These are phyloP conservation scores for Pythium grandisporangium DNA, from an alignment of 352 stramenopile species.

Conservation along the genomic window DNA sequence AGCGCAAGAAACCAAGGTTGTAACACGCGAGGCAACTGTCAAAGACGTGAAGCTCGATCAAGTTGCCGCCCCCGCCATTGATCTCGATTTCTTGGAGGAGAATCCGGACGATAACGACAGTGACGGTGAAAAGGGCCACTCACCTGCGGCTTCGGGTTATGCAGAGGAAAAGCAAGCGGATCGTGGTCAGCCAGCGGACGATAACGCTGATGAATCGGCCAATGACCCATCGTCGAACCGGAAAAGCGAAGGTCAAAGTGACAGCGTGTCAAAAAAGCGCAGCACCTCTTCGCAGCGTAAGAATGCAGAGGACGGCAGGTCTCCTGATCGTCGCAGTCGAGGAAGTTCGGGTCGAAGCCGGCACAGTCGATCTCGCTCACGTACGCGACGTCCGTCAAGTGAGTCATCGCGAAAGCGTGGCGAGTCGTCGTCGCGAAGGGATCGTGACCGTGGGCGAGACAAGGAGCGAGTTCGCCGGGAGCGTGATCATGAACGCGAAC, in stretches of 20 bases:
- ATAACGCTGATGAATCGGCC: conserved; percentile 11
- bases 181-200: conserved; percentile 14
- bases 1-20: too few relatives aligned
- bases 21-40: conserved; percentile 10
- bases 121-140: conserved; percentile 20
- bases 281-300: conserved; percentile 22
- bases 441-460: conserved; percentile 9
- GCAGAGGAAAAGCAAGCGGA: conserved; percentile 25
- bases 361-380: conserved; percentile 36
- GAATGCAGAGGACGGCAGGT: conserved; percentile 12
- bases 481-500: conserved; percentile 12
- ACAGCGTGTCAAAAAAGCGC: conserved; percentile 14
- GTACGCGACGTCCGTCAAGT: conserved; percentile 30
- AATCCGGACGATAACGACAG: conserved; percentile 29
- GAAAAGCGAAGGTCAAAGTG: conserved; percentile 14
- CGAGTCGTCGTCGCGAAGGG: conserved; percentile 12
- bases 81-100: conserved; percentile 78
- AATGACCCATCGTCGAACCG: conserved; percentile 19
- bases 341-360: conserved; percentile 18
- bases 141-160: too few relatives aligned
- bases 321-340: conserved; percentile 16
- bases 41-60: conserved; percentile 76
- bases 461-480: conserved; percentile 13
- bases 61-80: conserved; percentile 71
- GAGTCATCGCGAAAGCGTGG: conserved; percentile 23